Percentiles rank a stretch among this genome's conserved stretches.
Evolutionary conservation across 2,329 filamentous ascomycete species (phyloP).

Genomic region (Verticillium isaacii): DNA sequence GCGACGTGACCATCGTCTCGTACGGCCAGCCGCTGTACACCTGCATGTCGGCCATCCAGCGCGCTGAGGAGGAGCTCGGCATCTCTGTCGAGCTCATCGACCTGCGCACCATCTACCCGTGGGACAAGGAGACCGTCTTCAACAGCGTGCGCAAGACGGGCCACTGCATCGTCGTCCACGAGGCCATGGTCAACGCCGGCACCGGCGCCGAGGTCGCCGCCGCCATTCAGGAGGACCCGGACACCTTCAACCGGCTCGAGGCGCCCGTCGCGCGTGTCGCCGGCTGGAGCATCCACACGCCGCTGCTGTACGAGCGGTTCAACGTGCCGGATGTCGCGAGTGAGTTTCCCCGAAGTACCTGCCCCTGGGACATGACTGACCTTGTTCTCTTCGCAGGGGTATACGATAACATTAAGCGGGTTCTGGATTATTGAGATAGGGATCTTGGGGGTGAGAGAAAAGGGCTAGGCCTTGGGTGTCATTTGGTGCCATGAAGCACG

Average conservation of each 20-base stretch:
- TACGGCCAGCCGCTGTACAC: slow-evolving; percentile 89
- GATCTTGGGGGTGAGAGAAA: not conserved
- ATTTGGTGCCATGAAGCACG: not conserved
- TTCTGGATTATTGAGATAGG: slow-evolving; percentile 54
- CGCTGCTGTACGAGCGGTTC: slow-evolving; percentile 73
- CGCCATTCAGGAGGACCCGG: slow-evolving; percentile 72
- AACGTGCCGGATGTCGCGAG: slow-evolving; percentile 81
- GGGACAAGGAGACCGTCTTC: slow-evolving; percentile 79
- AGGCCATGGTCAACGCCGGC: slow-evolving; percentile 86
- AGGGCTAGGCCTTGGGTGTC: not conserved
- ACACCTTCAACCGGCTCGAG: slow-evolving; percentile 76
- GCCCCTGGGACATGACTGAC: slow-evolving; percentile 18
- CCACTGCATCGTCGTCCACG: slow-evolving; percentile 81
- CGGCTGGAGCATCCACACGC: slow-evolving; percentile 84
- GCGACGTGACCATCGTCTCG: slow-evolving; percentile 76
- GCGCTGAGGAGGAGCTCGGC: slow-evolving; percentile 70
- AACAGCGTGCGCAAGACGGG: slow-evolving; percentile 85
- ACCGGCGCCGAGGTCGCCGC: slow-evolving; percentile 87
- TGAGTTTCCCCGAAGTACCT: slow-evolving; percentile 44
- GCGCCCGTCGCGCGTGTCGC: slow-evolving; percentile 81
- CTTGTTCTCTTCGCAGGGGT: slow-evolving; percentile 43
- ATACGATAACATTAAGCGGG: slow-evolving; percentile 65
- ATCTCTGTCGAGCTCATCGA: slow-evolving; percentile 83
- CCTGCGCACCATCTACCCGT: slow-evolving; percentile 82
- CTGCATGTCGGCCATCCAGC: slow-evolving; percentile 71